Evolutionary conservation across 345 rosid species (phyloP), one percentile per base, ranked within the genome.

Genomic region (Pistacia integerrima): DNA sequence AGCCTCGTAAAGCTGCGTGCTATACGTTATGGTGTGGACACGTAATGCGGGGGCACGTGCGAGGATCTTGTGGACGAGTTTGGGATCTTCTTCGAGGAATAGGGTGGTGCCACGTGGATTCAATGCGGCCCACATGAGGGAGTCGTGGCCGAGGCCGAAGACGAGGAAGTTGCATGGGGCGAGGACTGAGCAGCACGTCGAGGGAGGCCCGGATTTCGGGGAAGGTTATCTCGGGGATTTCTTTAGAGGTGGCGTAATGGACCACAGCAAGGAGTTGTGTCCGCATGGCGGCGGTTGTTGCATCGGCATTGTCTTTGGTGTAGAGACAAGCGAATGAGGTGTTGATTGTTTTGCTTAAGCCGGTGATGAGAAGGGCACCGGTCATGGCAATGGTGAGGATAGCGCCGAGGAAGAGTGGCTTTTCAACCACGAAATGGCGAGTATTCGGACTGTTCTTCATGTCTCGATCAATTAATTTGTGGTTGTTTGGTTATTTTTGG

Each of bases 141-240:
- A 89, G 72, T 89, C 93, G 73, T 76, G 80, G 35, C 93, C 93
- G 6, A 89, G 82, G 11, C 93, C 91, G 67, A 89, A 89, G 49
- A 89, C 89, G 7, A 89, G 86, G 83, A 89, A 76, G 76, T 89
- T 89, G 79, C 88, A 85, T 1, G 91, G 91, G n/a, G 87, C 64
- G 3, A 69, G 68, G 25, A n/a, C 14, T 68, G 30, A 70, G 79
- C 61, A 89, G 89, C 38, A 86, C 88, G 71, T 86, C 77, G 76
- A 84, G 83, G 4, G 83, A 35, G 56, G 76, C 79, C 16, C 79
- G 75, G 80, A 87, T 79, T 78, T 89, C 90, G 9, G 30, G 70
- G 1, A 75, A 33, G 5, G 83, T 71, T 56, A 84, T 89, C n/a
- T 85, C 88, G 18, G 93, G 93, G 18, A 76, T 69, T 4, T 67